These are phyloP conservation scores for Aureobasidium mangrovei DNA, from an alignment of 2,329 filamentous ascomycete species.

Conservation along the genomic window DNA sequence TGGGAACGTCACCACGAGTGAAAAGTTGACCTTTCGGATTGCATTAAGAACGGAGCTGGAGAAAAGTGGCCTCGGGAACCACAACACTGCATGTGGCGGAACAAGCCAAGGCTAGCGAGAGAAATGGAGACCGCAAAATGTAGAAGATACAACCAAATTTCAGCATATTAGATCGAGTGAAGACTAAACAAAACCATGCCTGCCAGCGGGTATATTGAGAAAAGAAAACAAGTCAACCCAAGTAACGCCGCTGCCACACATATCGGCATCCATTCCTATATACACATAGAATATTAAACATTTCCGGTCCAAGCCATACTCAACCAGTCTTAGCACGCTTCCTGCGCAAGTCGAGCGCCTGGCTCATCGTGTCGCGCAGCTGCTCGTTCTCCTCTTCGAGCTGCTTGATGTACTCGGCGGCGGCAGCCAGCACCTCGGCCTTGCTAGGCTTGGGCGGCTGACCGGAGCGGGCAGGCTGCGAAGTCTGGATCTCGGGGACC, in stretches of 20 bases:
- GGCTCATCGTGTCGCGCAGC: constrained; percentile 6
- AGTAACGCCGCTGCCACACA: neutral
- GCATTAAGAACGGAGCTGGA: no score
- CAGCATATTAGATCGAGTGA: no score
- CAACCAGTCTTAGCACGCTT: constrained; percentile 6
- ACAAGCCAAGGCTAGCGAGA: no score
- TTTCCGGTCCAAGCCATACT: neutral
- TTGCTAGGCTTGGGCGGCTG: constrained; percentile 9
- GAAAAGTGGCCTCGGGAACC: no score
- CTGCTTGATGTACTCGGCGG: constrained; percentile 10
- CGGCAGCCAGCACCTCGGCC: constrained; percentile 4
- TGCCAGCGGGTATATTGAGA: neutral
- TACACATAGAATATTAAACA: neutral
- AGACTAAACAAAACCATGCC: no score
- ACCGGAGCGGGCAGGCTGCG: constrained; percentile 3
- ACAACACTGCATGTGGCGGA: no score
- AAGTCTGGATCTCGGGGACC: neutral
- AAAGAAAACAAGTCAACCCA: neutral
- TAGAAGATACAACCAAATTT: no score
- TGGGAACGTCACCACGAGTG: no score
- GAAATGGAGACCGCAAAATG: no score
- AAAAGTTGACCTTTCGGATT: no score
- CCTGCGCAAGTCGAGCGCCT: neutral
- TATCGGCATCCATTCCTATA: neutral
- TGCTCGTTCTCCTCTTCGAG: constrained; percentile 12